Base-by-base conservation (phyloP, 495 filamentous ascomycete species). In the Chaetomium fimeti region DNA sequence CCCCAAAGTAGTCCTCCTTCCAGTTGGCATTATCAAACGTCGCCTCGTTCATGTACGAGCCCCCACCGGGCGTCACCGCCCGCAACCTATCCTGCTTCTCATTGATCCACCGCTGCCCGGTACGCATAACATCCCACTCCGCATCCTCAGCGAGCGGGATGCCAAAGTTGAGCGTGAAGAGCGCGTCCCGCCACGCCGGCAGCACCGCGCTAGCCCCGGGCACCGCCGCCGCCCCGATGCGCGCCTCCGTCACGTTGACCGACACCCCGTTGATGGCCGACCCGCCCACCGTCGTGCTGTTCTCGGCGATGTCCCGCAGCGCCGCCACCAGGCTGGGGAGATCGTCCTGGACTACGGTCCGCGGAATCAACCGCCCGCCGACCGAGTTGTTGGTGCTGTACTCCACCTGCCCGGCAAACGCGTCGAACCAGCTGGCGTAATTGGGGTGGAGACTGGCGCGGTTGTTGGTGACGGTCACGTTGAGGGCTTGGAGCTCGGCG, bases 141-240 rank as follows among this genome's bases (percentile, higher is more conserved):
- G 75, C 69, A 6, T 74, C 69, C 69, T 75, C 71, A 77, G 42
- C 42, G 18, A 79, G 82, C 3, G 74, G 68, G 0, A 73, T 78
- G 8, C 42, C 69, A 24, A 68, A 13, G 61, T 60, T 67, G 49
- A 54, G 32, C 28, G 63, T 40, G 36, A 49, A 59, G 4, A 60
- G 59, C 0, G 85, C 68, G 3, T 84, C 75, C n/a, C 87, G 78
- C 84, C 85, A 88, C 5, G 82, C 82, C 6, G 85, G 85, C 6
- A 83, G 72, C 2, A 88, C 82, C 1, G 84, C 73, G 66, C 86
- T 86, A 59, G 74, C 16, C 6, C 15, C 36, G 7, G 61, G 58
- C 42, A 0, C 29, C 29, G 29, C 29, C 3, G 29, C 72, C 43
- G 79, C 28, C 15, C 49, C 76, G 7, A 75, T 74, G 4, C 73